phyloP scores from a whole-genome alignment of 208 protist species.

The Wallacemonas sp. region DNA sequence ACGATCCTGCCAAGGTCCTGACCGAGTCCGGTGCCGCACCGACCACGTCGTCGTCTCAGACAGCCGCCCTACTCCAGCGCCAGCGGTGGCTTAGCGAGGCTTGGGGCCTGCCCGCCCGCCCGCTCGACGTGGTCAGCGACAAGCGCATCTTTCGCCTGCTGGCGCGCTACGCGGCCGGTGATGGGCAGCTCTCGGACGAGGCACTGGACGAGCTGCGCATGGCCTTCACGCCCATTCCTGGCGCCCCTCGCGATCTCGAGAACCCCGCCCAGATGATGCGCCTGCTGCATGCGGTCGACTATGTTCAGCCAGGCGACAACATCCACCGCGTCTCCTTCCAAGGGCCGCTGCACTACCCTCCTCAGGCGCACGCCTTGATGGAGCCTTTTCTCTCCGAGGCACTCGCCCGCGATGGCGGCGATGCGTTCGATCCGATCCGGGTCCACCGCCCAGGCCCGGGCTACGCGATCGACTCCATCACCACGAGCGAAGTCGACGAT shows the following conservation, averaged over 20 bases:
- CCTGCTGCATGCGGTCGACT: slow-evolving; percentile 61
- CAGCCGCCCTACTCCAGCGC: slow-evolving; percentile 53
- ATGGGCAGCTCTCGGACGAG: slow-evolving; percentile 62
- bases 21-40: neutral
- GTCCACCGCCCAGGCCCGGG: slow-evolving; percentile 40
- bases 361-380: slow-evolving; percentile 66
- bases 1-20: slow-evolving; percentile 32
- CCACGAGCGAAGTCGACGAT: slow-evolving; percentile 91
- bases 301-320: slow-evolving; percentile 74
- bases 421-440: slow-evolving; percentile 74
- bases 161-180: slow-evolving; percentile 69
- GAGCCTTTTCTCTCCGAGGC: slow-evolving; percentile 36
- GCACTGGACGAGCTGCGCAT: slow-evolving; percentile 52
- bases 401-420: slow-evolving; percentile 56
- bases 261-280: slow-evolving; percentile 58
- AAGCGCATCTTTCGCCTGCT: slow-evolving; percentile 73
- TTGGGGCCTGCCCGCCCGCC: slow-evolving; percentile 63
- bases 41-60: slow-evolving; percentile 10
- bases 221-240: slow-evolving; percentile 53
- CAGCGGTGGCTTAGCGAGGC: slow-evolving; percentile 57
- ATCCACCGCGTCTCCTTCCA: slow-evolving; percentile 62
- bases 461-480: slow-evolving; percentile 89
- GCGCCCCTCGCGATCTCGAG: slow-evolving; percentile 39
- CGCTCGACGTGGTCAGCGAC: slow-evolving; percentile 71
- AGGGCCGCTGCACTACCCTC: slow-evolving; percentile 68